These are phyloP conservation scores for Starmera dryadoides DNA, from an alignment of 805 yeast species.

Conservation along the genomic window DNA sequence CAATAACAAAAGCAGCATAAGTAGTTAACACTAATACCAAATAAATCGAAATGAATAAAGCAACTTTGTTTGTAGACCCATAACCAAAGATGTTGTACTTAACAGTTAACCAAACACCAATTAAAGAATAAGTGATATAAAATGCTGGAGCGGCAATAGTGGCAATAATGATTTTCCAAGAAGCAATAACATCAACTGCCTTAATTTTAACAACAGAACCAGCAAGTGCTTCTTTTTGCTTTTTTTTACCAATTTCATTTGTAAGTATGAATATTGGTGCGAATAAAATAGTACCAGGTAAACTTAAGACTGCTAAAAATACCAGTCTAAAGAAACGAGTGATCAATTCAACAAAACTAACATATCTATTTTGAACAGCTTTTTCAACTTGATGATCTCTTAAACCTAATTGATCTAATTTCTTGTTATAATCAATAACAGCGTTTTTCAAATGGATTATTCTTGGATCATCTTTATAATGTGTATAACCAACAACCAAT, in stretches of 20 bases:
- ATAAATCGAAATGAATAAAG: conserved; percentile 37
- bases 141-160: conserved; percentile 85
- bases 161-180: conserved; percentile 91
- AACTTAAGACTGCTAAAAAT: conserved; percentile 52
- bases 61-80: conserved; percentile 24
- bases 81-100: too few relatives aligned
- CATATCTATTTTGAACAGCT: conserved; percentile 40
- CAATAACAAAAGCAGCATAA: conserved; percentile 84
- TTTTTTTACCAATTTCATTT: conserved; percentile 61
- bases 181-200: conserved; percentile 92
- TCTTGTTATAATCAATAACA: conserved; percentile 64
- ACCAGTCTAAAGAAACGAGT: conserved; percentile 51
- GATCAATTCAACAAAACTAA: conserved; percentile 45
- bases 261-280: conserved; percentile 83
- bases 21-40: conserved; percentile 66
- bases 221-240: conserved; percentile 75
- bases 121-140: conserved; percentile 69
- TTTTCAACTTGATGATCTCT: conserved; percentile 45
- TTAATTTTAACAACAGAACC: conserved; percentile 83
- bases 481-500: conserved; percentile 73
- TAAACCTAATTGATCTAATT: conserved; percentile 53
- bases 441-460: conserved; percentile 52
- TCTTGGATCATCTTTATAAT: conserved; percentile 63
- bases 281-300: conserved; percentile 86
- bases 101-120: conserved; percentile 41